Evolutionary conservation across 805 yeast genomes (phyloP).

Genomic region (Ogataea pini): DNA sequence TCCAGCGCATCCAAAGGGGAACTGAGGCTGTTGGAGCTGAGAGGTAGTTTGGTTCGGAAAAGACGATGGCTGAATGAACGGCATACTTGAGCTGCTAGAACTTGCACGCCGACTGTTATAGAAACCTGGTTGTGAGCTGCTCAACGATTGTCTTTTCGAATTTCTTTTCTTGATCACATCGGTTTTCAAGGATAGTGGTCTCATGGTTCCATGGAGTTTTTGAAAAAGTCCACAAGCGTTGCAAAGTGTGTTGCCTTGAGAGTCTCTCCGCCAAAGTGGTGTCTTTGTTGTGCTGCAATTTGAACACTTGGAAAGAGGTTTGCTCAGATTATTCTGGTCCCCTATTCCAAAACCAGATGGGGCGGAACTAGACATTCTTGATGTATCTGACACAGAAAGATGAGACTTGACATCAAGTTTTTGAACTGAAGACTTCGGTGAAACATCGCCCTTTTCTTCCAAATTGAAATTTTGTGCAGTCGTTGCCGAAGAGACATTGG

Average conservation of each 20-base stretch:
- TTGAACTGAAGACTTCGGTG: not conserved
- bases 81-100: constrained; percentile 2
- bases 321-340: not conserved
- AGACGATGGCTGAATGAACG: not conserved
- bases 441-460: not conserved
- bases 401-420: not conserved
- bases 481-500: not conserved
- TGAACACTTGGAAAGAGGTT: constrained; percentile 43
- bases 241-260: constrained; percentile 59
- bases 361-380: constrained; percentile 20
- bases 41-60: not conserved
- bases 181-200: constrained; percentile 58
- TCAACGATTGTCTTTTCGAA: constrained; percentile 41
- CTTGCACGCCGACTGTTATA: constrained; percentile 7
- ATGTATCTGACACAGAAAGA: not conserved
- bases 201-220: constrained; percentile 60
- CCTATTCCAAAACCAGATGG: constrained; percentile 7
- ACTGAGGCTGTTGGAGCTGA: constrained; percentile 15
- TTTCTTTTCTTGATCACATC: constrained; percentile 59
- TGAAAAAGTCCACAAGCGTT: constrained; percentile 65
- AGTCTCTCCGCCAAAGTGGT: constrained; percentile 63
- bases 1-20: constrained; percentile 6
- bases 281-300: constrained; percentile 62
- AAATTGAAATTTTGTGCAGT: not conserved
- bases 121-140: constrained; percentile 11